phyloP scores from a whole-genome alignment of 257 asterid genomes.

The Solanum infundibuliforme region DNA sequence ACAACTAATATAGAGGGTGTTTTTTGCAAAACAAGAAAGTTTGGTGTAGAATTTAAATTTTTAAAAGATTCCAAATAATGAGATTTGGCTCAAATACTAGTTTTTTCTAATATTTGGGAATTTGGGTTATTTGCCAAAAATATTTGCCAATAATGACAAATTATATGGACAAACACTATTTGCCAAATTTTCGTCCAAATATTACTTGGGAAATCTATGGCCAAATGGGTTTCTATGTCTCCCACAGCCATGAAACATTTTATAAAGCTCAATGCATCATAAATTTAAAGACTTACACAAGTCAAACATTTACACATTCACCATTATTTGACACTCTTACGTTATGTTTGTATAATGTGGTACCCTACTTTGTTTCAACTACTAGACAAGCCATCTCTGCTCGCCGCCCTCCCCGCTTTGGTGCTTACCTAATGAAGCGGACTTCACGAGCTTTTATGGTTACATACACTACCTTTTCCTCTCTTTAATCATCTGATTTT shows the following conservation, averaged over 20 bases:
- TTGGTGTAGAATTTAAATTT: too few relatives aligned
- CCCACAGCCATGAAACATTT: not conserved
- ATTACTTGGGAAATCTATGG: too few relatives aligned
- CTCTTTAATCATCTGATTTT: not conserved
- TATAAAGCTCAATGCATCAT: not conserved
- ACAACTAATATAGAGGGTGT: too few relatives aligned
- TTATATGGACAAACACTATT: too few relatives aligned
- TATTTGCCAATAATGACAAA: too few relatives aligned
- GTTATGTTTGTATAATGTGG: not conserved
- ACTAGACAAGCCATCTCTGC: not conserved
- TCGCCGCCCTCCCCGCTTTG: not conserved
- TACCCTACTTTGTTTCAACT: not conserved
- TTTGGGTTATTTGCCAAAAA: too few relatives aligned
- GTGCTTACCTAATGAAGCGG: not conserved
- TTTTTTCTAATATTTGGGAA: too few relatives aligned
- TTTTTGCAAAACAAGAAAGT: too few relatives aligned
- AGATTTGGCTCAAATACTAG: too few relatives aligned
- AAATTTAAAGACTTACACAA: not conserved
- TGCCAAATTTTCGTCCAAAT: too few relatives aligned
- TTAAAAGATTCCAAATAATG: too few relatives aligned
- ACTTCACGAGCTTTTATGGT: not conserved
- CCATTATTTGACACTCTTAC: not conserved
- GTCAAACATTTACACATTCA: not conserved
- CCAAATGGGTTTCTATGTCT: not conserved
- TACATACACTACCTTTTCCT: not conserved